A percentile compares a stretch with the other conserved stretches of the same genome.
phyloP scores from a whole-genome alignment of 1,284 basidiomycete species.

The Cronartium quercuum region DNA sequence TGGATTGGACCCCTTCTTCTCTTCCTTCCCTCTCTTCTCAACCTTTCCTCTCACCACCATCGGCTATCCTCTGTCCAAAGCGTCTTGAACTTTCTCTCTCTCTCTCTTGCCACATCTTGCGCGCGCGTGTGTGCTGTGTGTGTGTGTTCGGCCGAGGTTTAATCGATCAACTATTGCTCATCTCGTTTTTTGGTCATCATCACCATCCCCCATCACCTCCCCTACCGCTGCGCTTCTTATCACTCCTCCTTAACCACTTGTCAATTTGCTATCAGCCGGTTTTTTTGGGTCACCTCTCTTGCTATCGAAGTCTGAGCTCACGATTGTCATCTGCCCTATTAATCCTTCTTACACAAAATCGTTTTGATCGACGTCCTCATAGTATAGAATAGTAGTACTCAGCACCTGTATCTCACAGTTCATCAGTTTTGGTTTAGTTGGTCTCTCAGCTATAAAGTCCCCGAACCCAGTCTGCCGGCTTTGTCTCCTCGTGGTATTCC shows the following conservation, averaged over 20 bases:
- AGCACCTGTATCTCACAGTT: neutral
- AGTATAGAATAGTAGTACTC: neutral
- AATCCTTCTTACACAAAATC: too few species aligned
- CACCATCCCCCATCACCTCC: neutral
- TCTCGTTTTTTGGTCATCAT: neutral
- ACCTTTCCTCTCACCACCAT: neutral
- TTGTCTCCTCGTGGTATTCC: neutral
- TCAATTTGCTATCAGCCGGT: too few species aligned
- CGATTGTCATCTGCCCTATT: neutral
- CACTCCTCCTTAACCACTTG: neutral
- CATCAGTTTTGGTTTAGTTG: neutral
- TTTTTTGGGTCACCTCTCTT: too few species aligned
- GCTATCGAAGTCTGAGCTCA: neutral
- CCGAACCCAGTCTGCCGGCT: neutral
- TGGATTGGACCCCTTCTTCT: too few species aligned
- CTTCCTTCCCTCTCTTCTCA: neutral
- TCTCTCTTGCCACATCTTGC: neutral
- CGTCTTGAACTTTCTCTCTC: neutral
- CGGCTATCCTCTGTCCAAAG: conserved; percentile 6
- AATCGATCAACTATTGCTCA: neutral
- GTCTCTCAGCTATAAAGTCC: neutral
- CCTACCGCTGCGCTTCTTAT: neutral
- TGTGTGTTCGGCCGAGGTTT: neutral
- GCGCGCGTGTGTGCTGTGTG: neutral
- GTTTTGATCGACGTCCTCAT: too few species aligned